A percentile compares a stretch with the other conserved stretches of the same genome.
phyloP scores from a whole-genome alignment of 805 yeast species.

The Ogataea thermomethanolica region DNA sequence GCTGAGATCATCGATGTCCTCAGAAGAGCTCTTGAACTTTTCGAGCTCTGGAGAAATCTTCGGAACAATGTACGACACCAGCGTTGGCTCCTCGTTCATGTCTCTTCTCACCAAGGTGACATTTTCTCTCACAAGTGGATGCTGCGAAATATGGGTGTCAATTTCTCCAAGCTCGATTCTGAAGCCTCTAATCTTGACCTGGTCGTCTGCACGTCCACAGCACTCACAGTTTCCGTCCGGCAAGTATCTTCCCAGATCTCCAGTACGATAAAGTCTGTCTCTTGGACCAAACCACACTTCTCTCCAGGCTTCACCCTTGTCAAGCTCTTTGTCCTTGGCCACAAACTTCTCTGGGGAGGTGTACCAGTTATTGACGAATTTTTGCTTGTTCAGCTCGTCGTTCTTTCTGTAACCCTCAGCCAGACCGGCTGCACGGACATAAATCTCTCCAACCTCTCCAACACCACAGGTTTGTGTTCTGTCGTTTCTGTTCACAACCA shows the following conservation, averaged over 20 bases:
- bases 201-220: slow-evolving; percentile 98
- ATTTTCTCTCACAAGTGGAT: slow-evolving; percentile 88
- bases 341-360: slow-evolving; percentile 64
- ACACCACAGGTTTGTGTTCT: slow-evolving; percentile 91
- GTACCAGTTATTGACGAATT: slow-evolving; percentile 91
- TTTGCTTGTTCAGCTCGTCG: slow-evolving; percentile 83
- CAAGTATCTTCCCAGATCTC: slow-evolving; percentile 93
- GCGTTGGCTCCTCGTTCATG: slow-evolving; percentile 86
- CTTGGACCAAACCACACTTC: slow-evolving; percentile 88
- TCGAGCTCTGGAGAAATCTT: slow-evolving; percentile 44
- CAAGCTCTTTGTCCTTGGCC: slow-evolving; percentile 45
- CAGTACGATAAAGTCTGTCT: slow-evolving; percentile 94
- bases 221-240: slow-evolving; percentile 98
- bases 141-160: slow-evolving; percentile 94
- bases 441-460: slow-evolving; percentile 98
- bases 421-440: slow-evolving; percentile 96
- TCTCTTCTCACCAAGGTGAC: slow-evolving; percentile 88
- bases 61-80: slow-evolving; percentile 91
- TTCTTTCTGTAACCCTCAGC: slow-evolving; percentile 94
- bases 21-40: slow-evolving; percentile 48
- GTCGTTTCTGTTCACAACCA: slow-evolving; percentile 90
- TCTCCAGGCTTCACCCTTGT: slow-evolving; percentile 62
- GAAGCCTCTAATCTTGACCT: slow-evolving; percentile 97
- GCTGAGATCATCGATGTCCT: slow-evolving; percentile 42
- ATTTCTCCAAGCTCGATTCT: slow-evolving; percentile 98